Percentiles rank a stretch among this genome's conserved stretches.
Conservation (phyloP, 1,284 basidiomycete genomes). For the Ganoderma lingzhi region DNA sequence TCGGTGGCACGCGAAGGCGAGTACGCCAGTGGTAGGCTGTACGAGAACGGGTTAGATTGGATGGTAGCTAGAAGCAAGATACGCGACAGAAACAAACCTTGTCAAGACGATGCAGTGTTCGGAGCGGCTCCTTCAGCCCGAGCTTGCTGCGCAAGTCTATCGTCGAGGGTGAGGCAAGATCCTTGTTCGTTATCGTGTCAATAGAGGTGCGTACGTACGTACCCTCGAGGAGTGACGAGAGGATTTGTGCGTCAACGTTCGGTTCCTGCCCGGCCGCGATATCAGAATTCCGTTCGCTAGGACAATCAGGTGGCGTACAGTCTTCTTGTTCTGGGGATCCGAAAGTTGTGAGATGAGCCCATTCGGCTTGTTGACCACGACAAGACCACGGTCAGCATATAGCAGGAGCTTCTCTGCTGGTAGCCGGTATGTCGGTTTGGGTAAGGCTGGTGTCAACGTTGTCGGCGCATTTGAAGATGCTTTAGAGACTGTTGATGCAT, state of each 20-base stretch:
- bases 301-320: not conserved
- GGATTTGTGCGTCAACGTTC: constrained; percentile 29
- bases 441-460: not conserved
- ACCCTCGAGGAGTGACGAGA: constrained; percentile 17
- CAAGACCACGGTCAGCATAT: constrained; percentile 61
- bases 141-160: constrained; percentile 52
- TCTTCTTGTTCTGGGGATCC: not conserved
- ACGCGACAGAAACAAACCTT: constrained; percentile 50
- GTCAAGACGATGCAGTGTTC: constrained; percentile 72
- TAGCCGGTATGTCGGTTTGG: not conserved
- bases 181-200: not conserved
- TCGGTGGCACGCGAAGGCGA: constrained; percentile 61
- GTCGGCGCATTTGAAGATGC: not conserved
- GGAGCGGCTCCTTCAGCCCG: constrained; percentile 47
- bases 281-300: not conserved
- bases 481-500: not conserved
- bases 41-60: not conserved
- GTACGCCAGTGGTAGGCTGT: constrained; percentile 70
- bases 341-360: constrained; percentile 60
- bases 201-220: not conserved
- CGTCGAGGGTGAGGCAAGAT: constrained; percentile 3
- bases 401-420: constrained; percentile 22
- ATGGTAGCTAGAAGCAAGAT: not conserved
- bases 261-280: not conserved
- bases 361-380: constrained; percentile 71